A percentile compares a stretch with the other conserved stretches of the same genome.
These are phyloP conservation scores for Medicago arabica DNA, from an alignment of 306 rosid genomes.

Conservation along the genomic window DNA sequence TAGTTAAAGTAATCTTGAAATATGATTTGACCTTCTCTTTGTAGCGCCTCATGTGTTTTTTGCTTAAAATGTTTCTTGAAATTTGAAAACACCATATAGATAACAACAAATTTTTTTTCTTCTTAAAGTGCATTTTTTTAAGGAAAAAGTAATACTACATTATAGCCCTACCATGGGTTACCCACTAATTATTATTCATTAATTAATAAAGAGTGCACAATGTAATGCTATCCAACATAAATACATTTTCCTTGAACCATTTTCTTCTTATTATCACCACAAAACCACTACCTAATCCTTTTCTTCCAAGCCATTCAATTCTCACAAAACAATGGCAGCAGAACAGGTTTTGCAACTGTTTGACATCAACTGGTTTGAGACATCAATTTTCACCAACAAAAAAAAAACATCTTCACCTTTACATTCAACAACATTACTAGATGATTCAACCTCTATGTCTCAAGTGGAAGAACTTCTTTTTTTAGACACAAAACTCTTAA, in stretches of 20 bases:
- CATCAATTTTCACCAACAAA: conserved; percentile 44
- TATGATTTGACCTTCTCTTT: too few relatives aligned
- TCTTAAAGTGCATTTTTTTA: too few relatives aligned
- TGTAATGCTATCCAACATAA: conserved; percentile 22
- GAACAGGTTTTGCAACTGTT: conserved; percentile 62
- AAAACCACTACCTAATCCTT: not conserved
- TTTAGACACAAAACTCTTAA: conserved; percentile 35
- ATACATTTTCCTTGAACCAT: not conserved
- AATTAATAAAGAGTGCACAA: not conserved
- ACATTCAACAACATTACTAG: conserved; percentile 26
- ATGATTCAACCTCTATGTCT: conserved; percentile 19
- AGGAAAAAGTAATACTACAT: too few relatives aligned
- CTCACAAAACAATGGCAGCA: conserved; percentile 49
- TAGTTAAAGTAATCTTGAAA: too few relatives aligned
- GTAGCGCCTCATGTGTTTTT: too few relatives aligned
- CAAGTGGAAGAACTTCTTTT: not conserved
- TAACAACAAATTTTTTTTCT: too few relatives aligned
- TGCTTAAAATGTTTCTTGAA: too few relatives aligned
- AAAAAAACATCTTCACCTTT: conserved; percentile 34
- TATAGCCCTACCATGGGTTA: too few relatives aligned
- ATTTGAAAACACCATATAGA: too few relatives aligned
- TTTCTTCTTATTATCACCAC: not conserved
- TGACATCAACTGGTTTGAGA: conserved; percentile 67
- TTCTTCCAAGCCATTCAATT: conserved; percentile 28
- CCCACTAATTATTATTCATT: not conserved